These are phyloP conservation scores for Starmera dryadoides DNA, from an alignment of 805 yeast species.

Conservation along the genomic window DNA sequence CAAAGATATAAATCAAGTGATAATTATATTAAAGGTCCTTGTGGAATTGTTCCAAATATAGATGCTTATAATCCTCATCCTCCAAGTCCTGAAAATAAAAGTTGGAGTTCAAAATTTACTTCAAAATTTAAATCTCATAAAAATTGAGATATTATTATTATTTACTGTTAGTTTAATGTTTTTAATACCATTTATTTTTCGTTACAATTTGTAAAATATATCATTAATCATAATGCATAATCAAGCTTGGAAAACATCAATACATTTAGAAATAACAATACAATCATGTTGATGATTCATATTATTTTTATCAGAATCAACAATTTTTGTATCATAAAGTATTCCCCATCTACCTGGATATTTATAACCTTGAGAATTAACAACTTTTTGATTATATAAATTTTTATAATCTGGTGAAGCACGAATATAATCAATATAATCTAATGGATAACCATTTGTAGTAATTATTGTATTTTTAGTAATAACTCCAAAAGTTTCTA, in stretches of 20 bases:
- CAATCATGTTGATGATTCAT: neutral
- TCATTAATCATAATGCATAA: no score
- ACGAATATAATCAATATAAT: constrained; percentile 30
- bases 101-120: neutral
- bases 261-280: constrained; percentile 11
- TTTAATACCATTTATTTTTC: no score
- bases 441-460: constrained; percentile 37
- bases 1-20: no score
- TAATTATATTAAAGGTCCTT: constrained; percentile 11
- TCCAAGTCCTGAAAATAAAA: constrained; percentile 1
- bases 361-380: constrained; percentile 22
- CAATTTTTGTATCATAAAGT: constrained; percentile 27
- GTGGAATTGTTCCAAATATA: constrained; percentile 9
- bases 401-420: constrained; percentile 29
- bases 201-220: no score
- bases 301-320: constrained; percentile 9
- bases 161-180: no score
- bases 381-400: constrained; percentile 14
- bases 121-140: neutral
- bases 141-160: no score
- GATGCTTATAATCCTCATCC: constrained; percentile 10
- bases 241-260: constrained; percentile 9
- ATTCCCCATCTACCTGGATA: constrained; percentile 34
- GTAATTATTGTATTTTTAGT: constrained; percentile 30
- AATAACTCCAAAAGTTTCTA: constrained; percentile 32